Evolutionary conservation across 108 stramenopile genomes (phyloP).

Genomic region (Skeletonema menzelii): DNA sequence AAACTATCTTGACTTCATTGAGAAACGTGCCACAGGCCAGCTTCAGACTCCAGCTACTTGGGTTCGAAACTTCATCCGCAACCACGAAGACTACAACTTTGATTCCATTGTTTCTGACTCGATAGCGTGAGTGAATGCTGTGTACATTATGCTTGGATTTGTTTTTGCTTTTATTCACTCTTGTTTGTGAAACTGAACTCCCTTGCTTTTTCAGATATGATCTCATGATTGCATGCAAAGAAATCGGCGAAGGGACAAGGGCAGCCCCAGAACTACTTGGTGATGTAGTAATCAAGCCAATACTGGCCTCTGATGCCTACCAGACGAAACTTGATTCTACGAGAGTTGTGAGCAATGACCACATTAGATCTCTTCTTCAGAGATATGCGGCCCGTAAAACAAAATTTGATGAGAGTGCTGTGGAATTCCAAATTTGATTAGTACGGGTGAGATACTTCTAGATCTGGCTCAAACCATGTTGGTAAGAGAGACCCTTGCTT

Average conservation of each 20-base stretch:
- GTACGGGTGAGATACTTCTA: no score
- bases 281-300: slow-evolving; percentile 68
- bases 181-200: background rate
- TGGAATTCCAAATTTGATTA: slow-evolving; percentile 1
- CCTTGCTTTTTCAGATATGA: slow-evolving; percentile 55
- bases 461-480: no score
- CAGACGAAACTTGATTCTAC: slow-evolving; percentile 75
- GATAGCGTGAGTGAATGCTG: slow-evolving; percentile 63
- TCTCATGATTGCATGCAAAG: slow-evolving; percentile 83
- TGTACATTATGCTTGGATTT: background rate
- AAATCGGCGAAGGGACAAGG: slow-evolving; percentile 84
- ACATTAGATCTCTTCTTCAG: slow-evolving; percentile 61
- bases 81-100: slow-evolving; percentile 91
- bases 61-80: slow-evolving; percentile 90
- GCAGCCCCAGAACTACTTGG: slow-evolving; percentile 81
- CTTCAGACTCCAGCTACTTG: slow-evolving; percentile 94
- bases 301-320: slow-evolving; percentile 80
- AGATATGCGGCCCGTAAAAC: slow-evolving; percentile 39
- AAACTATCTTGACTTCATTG: slow-evolving; percentile 85
- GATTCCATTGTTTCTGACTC: slow-evolving; percentile 92
- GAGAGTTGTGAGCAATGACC: slow-evolving; percentile 66
- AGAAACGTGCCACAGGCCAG: slow-evolving; percentile 89
- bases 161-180: background rate
- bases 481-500: no score
- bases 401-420: slow-evolving; percentile 23